A percentile compares a stretch with the other conserved stretches of the same genome.
Evolutionary conservation across 208 protist genomes (phyloP).

Genomic region (Leishmania arabica): DNA sequence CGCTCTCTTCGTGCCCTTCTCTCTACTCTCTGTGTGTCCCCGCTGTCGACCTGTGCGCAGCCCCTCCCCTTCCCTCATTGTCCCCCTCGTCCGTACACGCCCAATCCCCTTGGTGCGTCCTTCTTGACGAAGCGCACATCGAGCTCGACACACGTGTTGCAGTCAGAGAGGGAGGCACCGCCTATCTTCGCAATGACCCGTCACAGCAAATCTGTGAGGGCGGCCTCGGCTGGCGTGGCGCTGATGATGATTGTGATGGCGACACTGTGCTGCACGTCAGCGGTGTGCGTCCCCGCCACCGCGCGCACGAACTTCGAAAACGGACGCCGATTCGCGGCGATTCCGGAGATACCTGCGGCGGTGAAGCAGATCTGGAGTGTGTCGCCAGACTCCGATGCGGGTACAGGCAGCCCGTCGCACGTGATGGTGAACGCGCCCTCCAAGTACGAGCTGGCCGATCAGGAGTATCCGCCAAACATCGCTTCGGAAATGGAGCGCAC

Average conservation of each 20-base stretch:
- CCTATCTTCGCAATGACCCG: neutral
- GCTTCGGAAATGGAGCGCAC: neutral
- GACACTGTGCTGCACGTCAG: neutral
- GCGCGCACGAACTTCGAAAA: neutral
- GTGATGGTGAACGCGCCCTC: neutral
- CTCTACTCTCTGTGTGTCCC: neutral
- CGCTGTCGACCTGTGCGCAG: neutral
- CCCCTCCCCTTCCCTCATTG: neutral
- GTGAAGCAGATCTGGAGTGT: neutral
- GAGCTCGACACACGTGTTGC: neutral
- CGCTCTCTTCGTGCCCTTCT: neutral
- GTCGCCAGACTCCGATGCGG: too few species aligned
- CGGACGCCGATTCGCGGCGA: neutral
- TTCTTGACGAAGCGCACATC: neutral
- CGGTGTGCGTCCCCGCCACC: neutral
- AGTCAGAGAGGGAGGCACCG: neutral
- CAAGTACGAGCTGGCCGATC: neutral
- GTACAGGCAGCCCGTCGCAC: neutral
- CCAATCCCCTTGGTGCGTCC: neutral
- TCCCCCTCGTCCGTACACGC: too few species aligned
- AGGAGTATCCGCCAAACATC: neutral
- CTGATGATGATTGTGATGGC: neutral
- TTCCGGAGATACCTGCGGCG: neutral
- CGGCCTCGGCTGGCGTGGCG: neutral
- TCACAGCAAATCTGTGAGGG: neutral